Base-by-base conservation (phyloP, 257 asterid species). In the Solanum rostratum region DNA sequence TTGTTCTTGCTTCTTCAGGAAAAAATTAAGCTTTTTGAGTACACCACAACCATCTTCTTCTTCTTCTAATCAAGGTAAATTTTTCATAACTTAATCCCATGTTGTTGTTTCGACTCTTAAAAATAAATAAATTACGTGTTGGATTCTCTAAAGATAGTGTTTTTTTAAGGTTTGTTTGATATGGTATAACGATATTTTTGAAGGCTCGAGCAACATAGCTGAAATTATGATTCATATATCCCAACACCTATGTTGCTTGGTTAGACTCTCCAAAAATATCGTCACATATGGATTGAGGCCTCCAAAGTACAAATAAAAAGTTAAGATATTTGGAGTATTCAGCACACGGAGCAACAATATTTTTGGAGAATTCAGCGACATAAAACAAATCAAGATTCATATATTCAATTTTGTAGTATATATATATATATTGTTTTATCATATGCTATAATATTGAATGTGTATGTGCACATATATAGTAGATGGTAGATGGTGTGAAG, bases 401-500 rank as follows among this genome's bases (percentile, higher is more conserved):
- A 65, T 15, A 27, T 27, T 6, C 70, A 63, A 63, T 27, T 13
- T 63, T 63, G 45, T 59, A 59, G 1, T 29, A 29, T 14, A 12
- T 24, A 5, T 52, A 52, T 52, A 45, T 10, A 8, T 45, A 45
- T 39, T n/a, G n/a, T n/a, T 41, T 30, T 24, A 27, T 46, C 3
- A 14, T 74, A 85, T 27, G 49, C 84, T 12, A 50, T 76, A 2
- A 12, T 7, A 39, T 63, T 71, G 71, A 20, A 22, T 33, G 45
- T 73, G 63, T 79, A 53, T 49, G 54, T 85, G 79, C 60, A 84
- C 53, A 52, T 27, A 33, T 74, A 49, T 81, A 73, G 65, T 29
- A 33, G 63, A 43, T 71, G 89, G 71, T 53, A 53, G 83, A 52
- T 85, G 86, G 88, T 33, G 63, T 74, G 90, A 86, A 62, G 95